A percentile compares a stretch with the other conserved stretches of the same genome.
phyloP scores from a whole-genome alignment of 2,329 filamentous ascomycete genomes.

The Aureobasidium sp. region DNA sequence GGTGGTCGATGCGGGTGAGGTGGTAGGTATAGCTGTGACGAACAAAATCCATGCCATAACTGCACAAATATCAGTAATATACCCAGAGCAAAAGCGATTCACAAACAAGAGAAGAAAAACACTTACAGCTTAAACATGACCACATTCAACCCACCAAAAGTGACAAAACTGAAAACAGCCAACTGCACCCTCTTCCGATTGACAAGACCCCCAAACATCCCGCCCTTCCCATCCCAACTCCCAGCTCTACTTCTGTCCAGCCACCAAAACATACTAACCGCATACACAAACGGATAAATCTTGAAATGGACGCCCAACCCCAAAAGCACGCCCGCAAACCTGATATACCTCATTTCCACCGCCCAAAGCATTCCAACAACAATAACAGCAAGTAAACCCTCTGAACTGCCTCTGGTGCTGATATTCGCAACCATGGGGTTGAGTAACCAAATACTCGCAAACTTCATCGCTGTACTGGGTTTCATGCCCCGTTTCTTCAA shows the following conservation, averaged over 20 bases:
- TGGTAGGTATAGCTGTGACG: slow-evolving; percentile 92
- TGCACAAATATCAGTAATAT: not conserved
- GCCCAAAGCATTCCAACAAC: slow-evolving; percentile 81
- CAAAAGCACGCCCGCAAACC: slow-evolving; percentile 65
- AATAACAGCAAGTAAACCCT: slow-evolving; percentile 80
- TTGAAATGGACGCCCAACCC: slow-evolving; percentile 92
- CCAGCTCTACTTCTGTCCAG: slow-evolving; percentile 51
- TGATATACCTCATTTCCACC: slow-evolving; percentile 55
- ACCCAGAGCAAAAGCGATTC: not conserved
- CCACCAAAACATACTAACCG: slow-evolving; percentile 72
- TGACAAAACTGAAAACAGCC: slow-evolving; percentile 57
- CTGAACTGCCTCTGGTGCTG: slow-evolving; percentile 87
- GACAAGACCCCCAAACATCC: slow-evolving; percentile 15
- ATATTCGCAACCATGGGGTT: slow-evolving; percentile 99
- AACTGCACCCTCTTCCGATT: slow-evolving; percentile 47
- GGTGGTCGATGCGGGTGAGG: slow-evolving; percentile 84
- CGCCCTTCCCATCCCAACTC: slow-evolving; percentile 1
- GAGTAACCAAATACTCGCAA: slow-evolving; percentile 82
- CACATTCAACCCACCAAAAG: slow-evolving; percentile 67
- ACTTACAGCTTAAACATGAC: slow-evolving; percentile 70
- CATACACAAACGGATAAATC: slow-evolving; percentile 98
- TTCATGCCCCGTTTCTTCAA: slow-evolving; percentile 33
- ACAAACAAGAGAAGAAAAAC: too few species aligned
- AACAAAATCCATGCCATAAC: slow-evolving; percentile 74
- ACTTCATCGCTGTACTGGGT: slow-evolving; percentile 57